Percentiles rank a stretch among this genome's conserved stretches.
Evolutionary conservation across 2,329 filamentous ascomycete species (phyloP).

Genomic region (Aspergillus sp.): DNA sequence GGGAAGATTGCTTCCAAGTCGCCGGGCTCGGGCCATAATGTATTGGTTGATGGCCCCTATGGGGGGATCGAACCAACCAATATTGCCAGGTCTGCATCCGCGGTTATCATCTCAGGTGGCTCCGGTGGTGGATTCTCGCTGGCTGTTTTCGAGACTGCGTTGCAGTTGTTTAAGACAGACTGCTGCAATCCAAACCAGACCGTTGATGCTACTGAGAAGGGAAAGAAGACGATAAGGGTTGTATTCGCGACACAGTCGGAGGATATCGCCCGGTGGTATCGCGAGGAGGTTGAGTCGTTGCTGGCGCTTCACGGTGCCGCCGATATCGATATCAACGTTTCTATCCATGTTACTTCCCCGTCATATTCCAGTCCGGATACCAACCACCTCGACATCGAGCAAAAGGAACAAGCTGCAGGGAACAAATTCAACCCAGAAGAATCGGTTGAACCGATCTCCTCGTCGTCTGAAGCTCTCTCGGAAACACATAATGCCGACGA

Average conservation of each 20-base stretch:
- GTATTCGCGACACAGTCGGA: slow-evolving; percentile 13
- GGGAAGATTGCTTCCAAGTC: slow-evolving; percentile 38
- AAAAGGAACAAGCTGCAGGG: neutral
- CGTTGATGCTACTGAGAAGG: neutral
- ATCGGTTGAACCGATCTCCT: neutral
- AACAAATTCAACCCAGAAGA: neutral
- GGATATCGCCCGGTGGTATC: slow-evolving; percentile 15
- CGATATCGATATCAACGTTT: slow-evolving; percentile 11
- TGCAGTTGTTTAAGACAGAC: slow-evolving; percentile 11
- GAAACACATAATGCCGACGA: too few species aligned
- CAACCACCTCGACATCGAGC: neutral
- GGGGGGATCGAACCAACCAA: slow-evolving; percentile 45
- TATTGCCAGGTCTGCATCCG: slow-evolving; percentile 41
- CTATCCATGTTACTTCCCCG: slow-evolving; percentile 17
- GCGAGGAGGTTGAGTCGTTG: neutral
- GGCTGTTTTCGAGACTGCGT: slow-evolving; percentile 46
- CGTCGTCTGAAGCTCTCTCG: neutral
- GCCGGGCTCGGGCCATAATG: slow-evolving; percentile 40
- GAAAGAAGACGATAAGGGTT: slow-evolving; percentile 4
- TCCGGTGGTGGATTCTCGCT: slow-evolving; percentile 57
- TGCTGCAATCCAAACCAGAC: neutral
- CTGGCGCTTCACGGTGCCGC: neutral
- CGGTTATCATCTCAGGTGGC: slow-evolving; percentile 55
- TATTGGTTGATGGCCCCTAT: slow-evolving; percentile 61
- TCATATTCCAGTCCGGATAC: too few species aligned